phyloP scores from a whole-genome alignment of 2,329 filamentous ascomycete genomes.

The Endoconidiophora laricicola region DNA sequence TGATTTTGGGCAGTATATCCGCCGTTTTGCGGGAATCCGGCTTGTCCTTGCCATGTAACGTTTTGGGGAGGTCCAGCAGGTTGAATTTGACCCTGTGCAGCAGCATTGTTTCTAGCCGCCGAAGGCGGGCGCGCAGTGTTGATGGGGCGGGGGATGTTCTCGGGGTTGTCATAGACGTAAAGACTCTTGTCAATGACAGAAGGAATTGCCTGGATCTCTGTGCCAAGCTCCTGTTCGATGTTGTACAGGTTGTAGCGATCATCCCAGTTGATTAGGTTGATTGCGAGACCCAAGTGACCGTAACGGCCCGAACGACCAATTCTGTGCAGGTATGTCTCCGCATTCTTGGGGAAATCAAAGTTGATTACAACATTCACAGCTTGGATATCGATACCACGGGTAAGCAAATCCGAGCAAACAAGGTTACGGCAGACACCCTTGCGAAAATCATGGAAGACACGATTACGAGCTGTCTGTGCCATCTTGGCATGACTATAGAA shows the following conservation, averaged over 20 bases:
- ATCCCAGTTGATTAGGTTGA: constrained; percentile 99
- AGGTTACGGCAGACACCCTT: constrained; percentile 96
- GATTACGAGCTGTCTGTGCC: constrained; percentile 91
- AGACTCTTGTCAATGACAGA: constrained; percentile 89
- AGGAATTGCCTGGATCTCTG: constrained; percentile 95
- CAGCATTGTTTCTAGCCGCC: constrained; percentile 14
- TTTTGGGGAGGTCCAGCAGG: constrained; percentile 9
- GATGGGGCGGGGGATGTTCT: constrained; percentile 76
- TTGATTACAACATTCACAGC: constrained; percentile 99
- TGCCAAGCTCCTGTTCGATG: constrained; percentile 92
- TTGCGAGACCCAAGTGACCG: constrained; percentile 89
- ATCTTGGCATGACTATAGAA: constrained; percentile 99
- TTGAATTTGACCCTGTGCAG: constrained; percentile 5
- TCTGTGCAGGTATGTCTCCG: constrained; percentile 94
- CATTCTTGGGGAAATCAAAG: constrained; percentile 99
- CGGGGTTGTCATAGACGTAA: constrained; percentile 94
- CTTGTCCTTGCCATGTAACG: constrained; percentile 12
- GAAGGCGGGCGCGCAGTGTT: constrained; percentile 23
- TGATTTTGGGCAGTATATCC: neutral
- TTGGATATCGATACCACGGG: constrained; percentile 97
- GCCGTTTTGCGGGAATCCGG: neutral
- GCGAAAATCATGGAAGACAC: constrained; percentile 97
- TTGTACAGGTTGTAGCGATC: constrained; percentile 98
- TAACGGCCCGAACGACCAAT: constrained; percentile 96
- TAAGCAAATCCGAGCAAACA: constrained; percentile 92